A percentile compares a stretch with the other conserved stretches of the same genome.
Conservation (phyloP, 768 basidiomycete genomes). For the Termitomyces sp. region DNA sequence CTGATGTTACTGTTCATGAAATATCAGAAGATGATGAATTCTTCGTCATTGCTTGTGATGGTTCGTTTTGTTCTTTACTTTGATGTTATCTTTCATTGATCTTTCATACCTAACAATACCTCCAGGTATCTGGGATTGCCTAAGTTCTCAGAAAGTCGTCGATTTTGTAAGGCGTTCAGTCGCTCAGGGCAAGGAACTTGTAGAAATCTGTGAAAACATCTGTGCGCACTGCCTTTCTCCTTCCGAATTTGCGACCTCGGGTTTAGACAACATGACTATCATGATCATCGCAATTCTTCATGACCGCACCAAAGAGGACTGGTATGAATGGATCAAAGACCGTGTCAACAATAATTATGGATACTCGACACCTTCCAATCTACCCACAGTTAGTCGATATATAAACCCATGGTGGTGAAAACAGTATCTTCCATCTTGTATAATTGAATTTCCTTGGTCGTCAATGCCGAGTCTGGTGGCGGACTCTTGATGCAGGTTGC, state of each 20-base stretch:
- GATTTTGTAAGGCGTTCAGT: constrained; percentile 84
- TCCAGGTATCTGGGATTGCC: constrained; percentile 98
- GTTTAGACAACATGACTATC: constrained; percentile 99
- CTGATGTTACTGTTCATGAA: constrained; percentile 83
- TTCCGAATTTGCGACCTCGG: constrained; percentile 88
- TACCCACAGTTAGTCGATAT: too few species aligned
- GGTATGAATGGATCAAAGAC: constrained; percentile 87
- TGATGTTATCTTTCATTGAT: too few species aligned
- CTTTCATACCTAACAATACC: constrained; percentile 7
- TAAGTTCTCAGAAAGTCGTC: constrained; percentile 88
- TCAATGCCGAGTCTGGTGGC: too few species aligned
- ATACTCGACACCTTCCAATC: constrained; percentile 68
- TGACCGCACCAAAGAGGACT: constrained; percentile 86
- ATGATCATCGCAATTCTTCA: constrained; percentile 85
- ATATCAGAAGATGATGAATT: constrained; percentile 92
- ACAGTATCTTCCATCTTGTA: too few species aligned
- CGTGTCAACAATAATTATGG: constrained; percentile 77
- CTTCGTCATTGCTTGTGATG: constrained; percentile 95
- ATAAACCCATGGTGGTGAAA: too few species aligned
- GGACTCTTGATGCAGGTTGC: too few species aligned
- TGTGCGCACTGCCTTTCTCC: constrained; percentile 94
- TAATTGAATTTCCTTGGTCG: too few species aligned
- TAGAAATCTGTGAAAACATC: constrained; percentile 82
- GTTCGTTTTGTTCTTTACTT: constrained; percentile 36
- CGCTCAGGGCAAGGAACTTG: constrained; percentile 71